These are phyloP conservation scores for Eucalyptus cloeziana DNA, from an alignment of 345 rosid species.

Conservation along the genomic window DNA sequence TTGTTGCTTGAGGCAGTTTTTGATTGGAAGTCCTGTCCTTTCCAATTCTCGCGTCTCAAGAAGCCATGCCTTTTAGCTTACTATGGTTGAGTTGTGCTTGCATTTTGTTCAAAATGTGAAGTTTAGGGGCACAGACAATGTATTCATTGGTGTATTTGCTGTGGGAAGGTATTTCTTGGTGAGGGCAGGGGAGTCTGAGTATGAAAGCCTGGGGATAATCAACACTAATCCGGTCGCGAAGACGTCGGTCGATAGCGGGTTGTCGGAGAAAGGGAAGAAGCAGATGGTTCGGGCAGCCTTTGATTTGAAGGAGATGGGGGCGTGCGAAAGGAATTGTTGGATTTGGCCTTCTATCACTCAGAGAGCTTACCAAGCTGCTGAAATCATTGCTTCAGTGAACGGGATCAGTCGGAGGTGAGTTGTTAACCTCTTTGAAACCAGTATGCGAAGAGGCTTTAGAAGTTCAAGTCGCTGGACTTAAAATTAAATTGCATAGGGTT, in stretches of 20 bases:
- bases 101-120: not conserved
- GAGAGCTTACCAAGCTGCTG: slow-evolving; percentile 93
- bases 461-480: not conserved
- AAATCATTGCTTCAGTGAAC: slow-evolving; percentile 68
- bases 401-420: slow-evolving; percentile 60
- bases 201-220: slow-evolving; percentile 64
- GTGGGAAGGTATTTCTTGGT: slow-evolving; percentile 63
- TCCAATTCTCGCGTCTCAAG: not conserved
- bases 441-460: not conserved
- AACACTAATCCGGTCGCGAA: slow-evolving; percentile 85
- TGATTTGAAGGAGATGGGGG: slow-evolving; percentile 57
- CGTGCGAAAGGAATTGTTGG: slow-evolving; percentile 81
- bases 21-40: not conserved
- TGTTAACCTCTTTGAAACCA: not conserved
- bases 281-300: slow-evolving; percentile 62
- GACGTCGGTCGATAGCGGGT: slow-evolving; percentile 79
- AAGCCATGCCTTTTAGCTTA: not conserved
- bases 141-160: not conserved
- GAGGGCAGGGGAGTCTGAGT: slow-evolving; percentile 91
- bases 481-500: not conserved
- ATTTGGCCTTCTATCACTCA: slow-evolving; percentile 98
- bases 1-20: not conserved
- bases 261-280: slow-evolving; percentile 82
- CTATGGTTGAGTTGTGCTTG: not conserved
- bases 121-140: not conserved